Conservation (phyloP, 169 alveolate species). For the Plasmodium blacklocki region DNA sequence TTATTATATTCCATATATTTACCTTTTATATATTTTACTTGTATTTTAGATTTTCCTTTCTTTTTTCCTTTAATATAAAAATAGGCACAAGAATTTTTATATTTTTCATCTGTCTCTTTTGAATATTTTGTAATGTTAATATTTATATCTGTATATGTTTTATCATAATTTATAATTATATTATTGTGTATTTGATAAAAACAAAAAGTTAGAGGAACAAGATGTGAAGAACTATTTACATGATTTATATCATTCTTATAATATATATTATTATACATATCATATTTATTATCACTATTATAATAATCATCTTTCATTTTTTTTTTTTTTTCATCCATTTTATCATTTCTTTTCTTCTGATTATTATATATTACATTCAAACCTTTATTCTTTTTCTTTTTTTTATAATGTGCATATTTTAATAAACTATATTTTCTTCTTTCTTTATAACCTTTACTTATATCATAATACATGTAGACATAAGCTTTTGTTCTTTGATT, state of each 20-base stretch:
- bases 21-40: constrained; percentile 17
- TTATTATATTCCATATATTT: neutral
- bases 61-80: constrained; percentile 29
- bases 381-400: neutral
- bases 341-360: neutral
- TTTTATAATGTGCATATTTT: neutral
- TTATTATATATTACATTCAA: neutral
- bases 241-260: too few species aligned
- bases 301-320: neutral
- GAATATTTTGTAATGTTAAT: neutral
- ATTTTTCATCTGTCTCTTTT: neutral
- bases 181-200: constrained; percentile 15
- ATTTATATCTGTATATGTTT: neutral
- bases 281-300: neutral
- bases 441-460: neutral
- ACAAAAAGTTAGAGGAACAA: constrained; percentile 14
- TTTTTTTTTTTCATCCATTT: neutral
- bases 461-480: constrained; percentile 15
- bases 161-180: constrained; percentile 11
- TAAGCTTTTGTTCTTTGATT: constrained; percentile 30
- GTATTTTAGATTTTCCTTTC: neutral
- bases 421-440: neutral
- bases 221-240: too few species aligned
- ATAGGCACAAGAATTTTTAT: constrained; percentile 23
- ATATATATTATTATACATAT: too few species aligned